Evolutionary conservation across 1,284 basidiomycete species (phyloP), one percentile per base, ranked within the genome.

Genomic region (Cryptococcus hybrid): DNA sequence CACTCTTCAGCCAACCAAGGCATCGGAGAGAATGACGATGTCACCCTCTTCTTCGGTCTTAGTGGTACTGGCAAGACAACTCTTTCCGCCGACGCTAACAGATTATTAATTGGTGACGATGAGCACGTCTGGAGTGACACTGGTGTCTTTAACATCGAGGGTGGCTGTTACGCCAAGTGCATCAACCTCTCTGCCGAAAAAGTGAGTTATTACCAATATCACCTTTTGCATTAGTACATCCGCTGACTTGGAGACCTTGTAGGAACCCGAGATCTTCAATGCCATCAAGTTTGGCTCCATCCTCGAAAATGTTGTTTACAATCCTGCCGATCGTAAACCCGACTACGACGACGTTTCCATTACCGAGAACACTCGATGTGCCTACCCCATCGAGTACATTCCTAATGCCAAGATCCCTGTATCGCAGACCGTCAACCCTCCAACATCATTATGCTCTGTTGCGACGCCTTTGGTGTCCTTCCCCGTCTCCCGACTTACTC

Each of bases 101-200:
- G 93, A 64, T 82, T 89, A 60, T 85, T 97, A 59, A 96, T 97
- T 69, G 93, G 94, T 71, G 93, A 97, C 76, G 94, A 97, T 76
- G 93, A 97, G 81, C 94, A 97, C 78, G 94, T 97, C 72, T 97
- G 93, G 94, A 92, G 91, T 37, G 93, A 96, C 79, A 86, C 84
- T 24, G 96, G 95, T 78, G 95, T 99, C 62, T 99, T 99, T 87
- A 99, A 99, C 85, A 99, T 99, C 71, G 95, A 99, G 78, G 95
- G 95, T 69, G 95, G 96, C 57, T 99, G 95, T 82, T 99, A 99
- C 79, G 95, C 95, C 80, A 99, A 99, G 83, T 89, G 87, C 79
- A 90, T 99, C 82, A 96, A 96, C 82, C 87, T 99, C 66, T 92
- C 90, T 50, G 87, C 87, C 18, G 91, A 96, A 80, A 98, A 84